A percentile compares a stretch with the other conserved stretches of the same genome.
Evolutionary conservation across 2,329 filamentous ascomycete species (phyloP).

Genomic region (Zarea fungicola): DNA sequence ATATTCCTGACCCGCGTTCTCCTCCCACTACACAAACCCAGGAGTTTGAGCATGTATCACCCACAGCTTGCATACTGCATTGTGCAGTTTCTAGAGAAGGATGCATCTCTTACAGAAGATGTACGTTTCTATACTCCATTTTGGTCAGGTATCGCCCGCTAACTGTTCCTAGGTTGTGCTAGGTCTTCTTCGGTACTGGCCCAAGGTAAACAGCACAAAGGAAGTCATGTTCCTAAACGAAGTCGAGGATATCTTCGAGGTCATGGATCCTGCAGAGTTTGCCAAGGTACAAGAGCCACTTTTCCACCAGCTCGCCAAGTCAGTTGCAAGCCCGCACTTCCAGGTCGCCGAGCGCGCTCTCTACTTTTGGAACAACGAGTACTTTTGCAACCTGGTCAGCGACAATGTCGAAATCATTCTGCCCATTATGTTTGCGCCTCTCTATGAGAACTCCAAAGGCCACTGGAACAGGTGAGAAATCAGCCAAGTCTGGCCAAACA

Average conservation of each 20-base stretch:
- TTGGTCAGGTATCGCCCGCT: slow-evolving; percentile 12
- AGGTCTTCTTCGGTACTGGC: slow-evolving; percentile 93
- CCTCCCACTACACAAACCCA: slow-evolving; percentile 93
- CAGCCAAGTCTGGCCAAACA: neutral
- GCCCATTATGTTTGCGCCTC: slow-evolving; percentile 97
- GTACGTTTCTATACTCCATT: slow-evolving; percentile 20
- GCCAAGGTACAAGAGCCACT: slow-evolving; percentile 97
- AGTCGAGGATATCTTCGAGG: slow-evolving; percentile 98
- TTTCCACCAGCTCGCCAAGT: slow-evolving; percentile 96
- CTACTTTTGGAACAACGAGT: slow-evolving; percentile 99
- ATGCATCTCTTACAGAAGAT: slow-evolving; percentile 93
- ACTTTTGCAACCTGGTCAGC: slow-evolving; percentile 98
- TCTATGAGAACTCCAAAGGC: slow-evolving; percentile 98
- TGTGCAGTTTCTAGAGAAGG: slow-evolving; percentile 97
- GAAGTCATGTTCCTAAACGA: slow-evolving; percentile 99
- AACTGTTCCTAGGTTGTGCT: slow-evolving; percentile 67
- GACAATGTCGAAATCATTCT: slow-evolving; percentile 98
- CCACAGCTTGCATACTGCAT: slow-evolving; percentile 98
- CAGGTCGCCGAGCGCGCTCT: slow-evolving; percentile 95
- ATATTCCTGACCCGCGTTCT: slow-evolving; percentile 91
- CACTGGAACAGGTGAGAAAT: slow-evolving; percentile 88
- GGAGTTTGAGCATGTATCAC: slow-evolving; percentile 99
- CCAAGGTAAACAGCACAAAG: slow-evolving; percentile 98
- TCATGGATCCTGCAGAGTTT: slow-evolving; percentile 98
- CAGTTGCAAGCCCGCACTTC: slow-evolving; percentile 96